A percentile compares a stretch with the other conserved stretches of the same genome.
These are phyloP conservation scores for Sclerotinia minor DNA, from an alignment of 2,329 filamentous ascomycete species.

Conservation along the genomic window DNA sequence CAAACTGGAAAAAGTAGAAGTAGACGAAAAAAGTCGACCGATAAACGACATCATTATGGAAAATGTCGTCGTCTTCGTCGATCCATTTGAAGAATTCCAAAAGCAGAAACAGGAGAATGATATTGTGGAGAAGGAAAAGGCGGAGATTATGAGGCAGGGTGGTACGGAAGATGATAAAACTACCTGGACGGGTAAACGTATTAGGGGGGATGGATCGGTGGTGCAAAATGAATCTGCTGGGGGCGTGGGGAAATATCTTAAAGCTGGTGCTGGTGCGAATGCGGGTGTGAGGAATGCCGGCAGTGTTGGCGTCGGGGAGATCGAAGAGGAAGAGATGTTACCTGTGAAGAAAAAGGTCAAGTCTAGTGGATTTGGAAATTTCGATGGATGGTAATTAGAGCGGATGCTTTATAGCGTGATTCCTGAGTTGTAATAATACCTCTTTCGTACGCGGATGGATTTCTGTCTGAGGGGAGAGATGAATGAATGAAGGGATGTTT, in stretches of 20 bases:
- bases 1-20: conserved; percentile 74
- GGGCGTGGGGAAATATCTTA: conserved; percentile 79
- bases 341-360: conserved; percentile 81
- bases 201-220: conserved; percentile 66
- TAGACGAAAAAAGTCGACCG: conserved; percentile 74
- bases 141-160: conserved; percentile 62
- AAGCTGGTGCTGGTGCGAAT: conserved; percentile 47
- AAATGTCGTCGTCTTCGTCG: conserved; percentile 82
- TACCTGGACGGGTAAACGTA: conserved; percentile 94
- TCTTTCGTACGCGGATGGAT: background rate
- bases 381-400: conserved; percentile 73
- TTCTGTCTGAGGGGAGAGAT: too few relatives aligned
- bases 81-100: conserved; percentile 93
- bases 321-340: conserved; percentile 70
- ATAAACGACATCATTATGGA: conserved; percentile 76
- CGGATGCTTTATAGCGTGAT: background rate
- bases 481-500: too few relatives aligned
- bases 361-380: conserved; percentile 84
- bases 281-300: conserved; percentile 34
- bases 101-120: conserved; percentile 70
- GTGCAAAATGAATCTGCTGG: conserved; percentile 47
- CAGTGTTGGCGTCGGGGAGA: conserved; percentile 53
- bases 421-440: background rate
- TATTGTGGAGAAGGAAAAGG: conserved; percentile 55
- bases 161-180: conserved; percentile 84